Evolutionary conservation across 1,284 basidiomycete genomes (phyloP), one percentile per base, ranked within the genome.

Genomic region (Grifola frondosa): DNA sequence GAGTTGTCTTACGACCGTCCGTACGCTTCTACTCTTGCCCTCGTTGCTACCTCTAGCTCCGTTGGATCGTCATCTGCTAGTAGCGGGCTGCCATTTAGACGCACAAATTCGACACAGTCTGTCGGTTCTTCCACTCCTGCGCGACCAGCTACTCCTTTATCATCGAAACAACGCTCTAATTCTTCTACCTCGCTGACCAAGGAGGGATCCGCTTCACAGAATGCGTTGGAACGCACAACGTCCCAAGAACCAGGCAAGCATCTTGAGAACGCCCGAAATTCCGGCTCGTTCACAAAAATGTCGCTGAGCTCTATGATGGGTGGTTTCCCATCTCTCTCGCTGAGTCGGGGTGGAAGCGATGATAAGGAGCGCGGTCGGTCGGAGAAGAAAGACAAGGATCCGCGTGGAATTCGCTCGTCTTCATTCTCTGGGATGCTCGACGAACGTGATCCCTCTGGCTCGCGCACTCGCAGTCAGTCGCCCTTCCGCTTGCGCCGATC

Each of bases 281-380:
- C 66, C 13, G 74, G 73, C 40, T 77, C 80, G 0, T 84, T 84
- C 56, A 69, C 75, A 29, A 80, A 77, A 55, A 78, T 75, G 66
- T 76, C 83, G 0, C 68, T 88, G 41, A 79, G 75, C 49, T 84
- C 81, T 22, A 80, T 87, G 81, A 81, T 87, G 66, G 78, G 78
- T 19, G 79, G 78, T 1, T 68, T 86, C 20, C 79, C 81, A 20
- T 71, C 75, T 2, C 70, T 85, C 3, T 75, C 80, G 1, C 71
- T 87, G 41, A 68, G 75, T 1, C 75, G 81, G 33, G 73, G 53
- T 52, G 72, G 73, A 16, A 57, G 61, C 24, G 61, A 74, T 21
- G 71, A 73, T 29, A 61, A 61, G 42, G 64, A 67, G 33, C 78
- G 85, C 21, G 83, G 85, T 2, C 74, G 81, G n/a, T 68, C 76